Evolutionary conservation across 2,329 filamentous ascomycete species (phyloP).

Genomic region (Lachnellula suecica): DNA sequence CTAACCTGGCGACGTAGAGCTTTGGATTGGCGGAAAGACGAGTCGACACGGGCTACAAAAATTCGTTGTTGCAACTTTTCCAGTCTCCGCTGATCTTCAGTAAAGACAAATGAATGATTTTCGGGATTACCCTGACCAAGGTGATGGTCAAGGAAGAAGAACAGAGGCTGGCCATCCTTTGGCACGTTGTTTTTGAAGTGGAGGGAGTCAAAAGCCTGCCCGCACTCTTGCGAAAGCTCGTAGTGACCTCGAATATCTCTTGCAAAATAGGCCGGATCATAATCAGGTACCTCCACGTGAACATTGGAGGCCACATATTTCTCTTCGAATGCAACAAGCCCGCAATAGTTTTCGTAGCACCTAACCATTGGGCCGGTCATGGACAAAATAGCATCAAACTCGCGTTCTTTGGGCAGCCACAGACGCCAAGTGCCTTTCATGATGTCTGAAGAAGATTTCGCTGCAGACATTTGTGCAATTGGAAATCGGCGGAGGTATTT

Average conservation of each 20-base stretch:
- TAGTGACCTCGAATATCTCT: conserved; percentile 50
- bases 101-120: conserved; percentile 57
- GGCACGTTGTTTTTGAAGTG: conserved; percentile 36
- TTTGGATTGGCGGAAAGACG: conserved; percentile 41
- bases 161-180: conserved; percentile 36
- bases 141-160: conserved; percentile 57
- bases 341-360: conserved; percentile 21
- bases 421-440: conserved; percentile 44
- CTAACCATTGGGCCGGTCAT: conserved; percentile 31
- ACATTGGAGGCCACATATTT: conserved; percentile 41
- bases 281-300: conserved; percentile 35
- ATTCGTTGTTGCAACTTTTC: conserved; percentile 45
- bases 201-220: conserved; percentile 52
- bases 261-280: conserved; percentile 31
- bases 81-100: conserved; percentile 44
- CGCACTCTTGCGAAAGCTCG: conserved; percentile 51
- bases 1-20: no score
- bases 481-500: conserved; percentile 40
- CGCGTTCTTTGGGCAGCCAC: conserved; percentile 38
- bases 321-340: conserved; percentile 10
- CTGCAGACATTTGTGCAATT: conserved; percentile 45
- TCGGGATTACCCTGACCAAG: conserved; percentile 41
- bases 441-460: conserved; percentile 22
- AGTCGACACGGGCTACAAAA: conserved; percentile 44
- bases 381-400: conserved; percentile 36